Evolutionary conservation across 2,329 filamentous ascomycete genomes (phyloP).

Genomic region (Ceratocystiopsis sp.): DNA sequence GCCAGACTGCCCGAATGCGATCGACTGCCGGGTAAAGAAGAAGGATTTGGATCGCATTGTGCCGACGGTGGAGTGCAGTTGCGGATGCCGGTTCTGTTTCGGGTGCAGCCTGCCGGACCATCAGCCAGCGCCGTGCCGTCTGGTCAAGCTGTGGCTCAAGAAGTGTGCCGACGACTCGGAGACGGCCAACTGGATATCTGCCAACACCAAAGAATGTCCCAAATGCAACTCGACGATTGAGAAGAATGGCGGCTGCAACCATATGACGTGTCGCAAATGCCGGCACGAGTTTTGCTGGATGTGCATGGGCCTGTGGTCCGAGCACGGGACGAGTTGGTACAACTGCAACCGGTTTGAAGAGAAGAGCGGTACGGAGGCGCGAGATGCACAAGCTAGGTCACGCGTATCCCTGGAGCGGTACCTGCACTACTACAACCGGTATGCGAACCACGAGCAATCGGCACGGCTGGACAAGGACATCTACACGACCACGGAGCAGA

Average conservation of each 20-base stretch:
- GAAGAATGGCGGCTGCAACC: conserved; percentile 96
- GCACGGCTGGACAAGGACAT: conserved; percentile 94
- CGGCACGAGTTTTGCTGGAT: conserved; percentile 99
- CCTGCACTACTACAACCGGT: conserved; percentile 96
- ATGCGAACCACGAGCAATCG: conserved; percentile 96
- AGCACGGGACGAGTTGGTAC: conserved; percentile 98
- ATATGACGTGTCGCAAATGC: conserved; percentile 95
- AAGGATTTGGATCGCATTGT: conserved; percentile 74
- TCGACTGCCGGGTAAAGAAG: conserved; percentile 77
- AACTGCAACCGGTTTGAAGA: conserved; percentile 97
- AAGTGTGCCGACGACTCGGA: conserved; percentile 98
- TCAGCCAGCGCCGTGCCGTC: conserved; percentile 75
- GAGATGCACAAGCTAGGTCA: conserved; percentile 82
- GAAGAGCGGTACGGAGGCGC: conserved; percentile 78
- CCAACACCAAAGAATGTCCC: conserved; percentile 95
- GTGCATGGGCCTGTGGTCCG: conserved; percentile 98
- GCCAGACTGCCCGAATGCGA: conserved; percentile 86
- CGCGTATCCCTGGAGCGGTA: conserved; percentile 89
- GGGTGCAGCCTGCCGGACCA: conserved; percentile 82
- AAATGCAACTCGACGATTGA: conserved; percentile 95
- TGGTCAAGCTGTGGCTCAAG: conserved; percentile 93
- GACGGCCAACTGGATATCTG: conserved; percentile 98
- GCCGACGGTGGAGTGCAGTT: conserved; percentile 74
- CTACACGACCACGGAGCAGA: conserved; percentile 91
- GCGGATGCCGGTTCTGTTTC: conserved; percentile 84